These are phyloP conservation scores for Tephrocybe sp. DNA, from an alignment of 768 basidiomycete genomes.

Conservation along the genomic window DNA sequence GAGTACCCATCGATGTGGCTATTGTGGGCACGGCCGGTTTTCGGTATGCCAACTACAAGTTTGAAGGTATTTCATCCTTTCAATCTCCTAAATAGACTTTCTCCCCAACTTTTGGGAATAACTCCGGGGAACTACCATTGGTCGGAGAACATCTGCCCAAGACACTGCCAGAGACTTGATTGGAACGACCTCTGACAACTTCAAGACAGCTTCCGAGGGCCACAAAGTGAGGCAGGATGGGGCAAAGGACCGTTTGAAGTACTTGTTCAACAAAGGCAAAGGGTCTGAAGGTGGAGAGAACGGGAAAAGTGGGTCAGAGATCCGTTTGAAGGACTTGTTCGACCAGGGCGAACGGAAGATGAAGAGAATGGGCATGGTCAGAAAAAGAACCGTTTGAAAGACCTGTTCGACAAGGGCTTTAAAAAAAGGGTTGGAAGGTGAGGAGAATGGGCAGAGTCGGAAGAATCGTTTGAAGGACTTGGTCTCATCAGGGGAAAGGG, in stretches of 20 bases:
- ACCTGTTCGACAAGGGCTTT: slow-evolving; percentile 43
- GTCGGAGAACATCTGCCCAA: slow-evolving; percentile 62
- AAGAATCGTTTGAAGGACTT: too few relatives aligned
- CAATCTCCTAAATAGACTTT: background rate
- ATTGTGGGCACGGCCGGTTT: slow-evolving; percentile 89
- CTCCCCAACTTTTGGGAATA: slow-evolving; percentile 41
- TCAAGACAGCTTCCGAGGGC: slow-evolving; percentile 70
- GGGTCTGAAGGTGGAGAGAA: slow-evolving; percentile 27
- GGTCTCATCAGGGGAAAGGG: too few relatives aligned
- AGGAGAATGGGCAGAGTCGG: slow-evolving; percentile 31
- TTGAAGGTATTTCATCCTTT: slow-evolving; percentile 66
- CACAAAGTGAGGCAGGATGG: too few relatives aligned
- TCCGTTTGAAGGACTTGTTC: too few relatives aligned
- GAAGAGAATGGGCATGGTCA: too few relatives aligned
- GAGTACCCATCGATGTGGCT: slow-evolving; percentile 80
- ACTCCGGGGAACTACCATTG: slow-evolving; percentile 63
- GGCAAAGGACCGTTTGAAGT: slow-evolving; percentile 66
- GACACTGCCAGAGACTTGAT: slow-evolving; percentile 70
- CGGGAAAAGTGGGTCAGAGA: slow-evolving; percentile 30
- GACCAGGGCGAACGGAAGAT: too few relatives aligned
- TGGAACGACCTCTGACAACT: slow-evolving; percentile 64
- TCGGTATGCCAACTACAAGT: slow-evolving; percentile 95
- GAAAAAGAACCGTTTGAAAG: slow-evolving; percentile 77
- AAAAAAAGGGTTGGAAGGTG: slow-evolving; percentile 25
- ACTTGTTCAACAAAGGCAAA: slow-evolving; percentile 44